Evolutionary conservation across 1,284 basidiomycete species (phyloP).

Genomic region (Cryptococcus amylolentus): DNA sequence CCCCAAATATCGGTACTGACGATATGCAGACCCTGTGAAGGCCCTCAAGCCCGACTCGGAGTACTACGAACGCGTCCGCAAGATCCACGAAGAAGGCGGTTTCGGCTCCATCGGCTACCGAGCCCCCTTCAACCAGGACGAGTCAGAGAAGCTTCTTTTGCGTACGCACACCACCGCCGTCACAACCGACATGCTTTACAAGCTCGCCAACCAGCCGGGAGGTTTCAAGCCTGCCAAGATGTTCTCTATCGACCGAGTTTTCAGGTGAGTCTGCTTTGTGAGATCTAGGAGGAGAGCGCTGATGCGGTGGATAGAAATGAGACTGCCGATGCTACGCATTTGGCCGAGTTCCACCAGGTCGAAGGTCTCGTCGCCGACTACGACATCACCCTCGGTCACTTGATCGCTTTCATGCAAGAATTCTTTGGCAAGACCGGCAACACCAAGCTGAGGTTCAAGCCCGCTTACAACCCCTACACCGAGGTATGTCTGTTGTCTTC

Average conservation of each 20-base stretch:
- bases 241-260: constrained; percentile 97
- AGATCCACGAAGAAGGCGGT: constrained; percentile 84
- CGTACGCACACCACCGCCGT: constrained; percentile 98
- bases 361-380: constrained; percentile 98
- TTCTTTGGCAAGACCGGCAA: constrained; percentile 99
- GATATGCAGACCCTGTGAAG: constrained; percentile 67
- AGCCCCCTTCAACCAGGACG: constrained; percentile 91
- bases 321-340: constrained; percentile 97
- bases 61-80: constrained; percentile 86
- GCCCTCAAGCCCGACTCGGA: constrained; percentile 74
- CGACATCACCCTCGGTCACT: constrained; percentile 88
- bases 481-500: constrained; percentile 58
- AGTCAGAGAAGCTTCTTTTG: constrained; percentile 86
- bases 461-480: constrained; percentile 73
- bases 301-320: constrained; percentile 66
- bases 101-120: constrained; percentile 96
- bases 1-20: not conserved
- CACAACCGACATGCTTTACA: constrained; percentile 90
- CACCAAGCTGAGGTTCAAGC: constrained; percentile 90
- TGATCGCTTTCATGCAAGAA: constrained; percentile 96
- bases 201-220: constrained; percentile 68
- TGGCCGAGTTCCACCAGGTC: constrained; percentile 99
- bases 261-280: constrained; percentile 51
- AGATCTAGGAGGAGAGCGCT: not conserved
- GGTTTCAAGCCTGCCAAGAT: constrained; percentile 95